Percentiles rank a stretch among this genome's conserved stretches.
Conservation (phyloP, 2,329 filamentous ascomycete genomes). For the Massarina eburnea region DNA sequence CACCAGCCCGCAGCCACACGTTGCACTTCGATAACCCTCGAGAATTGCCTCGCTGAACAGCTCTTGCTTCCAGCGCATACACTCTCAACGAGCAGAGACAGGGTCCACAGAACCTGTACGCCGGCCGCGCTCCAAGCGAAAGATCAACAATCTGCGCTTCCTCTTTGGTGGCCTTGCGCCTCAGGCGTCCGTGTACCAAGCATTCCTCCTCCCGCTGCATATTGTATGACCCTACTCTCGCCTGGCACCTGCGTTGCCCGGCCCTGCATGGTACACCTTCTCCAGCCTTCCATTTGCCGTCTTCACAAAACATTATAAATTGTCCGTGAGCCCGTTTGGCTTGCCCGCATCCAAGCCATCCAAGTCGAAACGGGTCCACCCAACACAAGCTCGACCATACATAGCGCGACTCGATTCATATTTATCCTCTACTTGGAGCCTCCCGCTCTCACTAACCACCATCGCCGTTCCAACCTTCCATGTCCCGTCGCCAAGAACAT, state of each 20-base stretch:
- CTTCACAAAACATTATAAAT: not conserved
- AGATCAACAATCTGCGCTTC: slow-evolving; percentile 36
- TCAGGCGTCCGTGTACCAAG: slow-evolving; percentile 25
- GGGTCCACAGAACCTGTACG: slow-evolving; percentile 28
- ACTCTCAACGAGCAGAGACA: slow-evolving; percentile 15
- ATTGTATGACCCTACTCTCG: slow-evolving; percentile 21
- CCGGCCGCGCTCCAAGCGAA: slow-evolving; percentile 27
- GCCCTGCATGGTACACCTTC: slow-evolving; percentile 20
- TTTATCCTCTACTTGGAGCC: not conserved
- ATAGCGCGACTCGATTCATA: slow-evolving; percentile 24
- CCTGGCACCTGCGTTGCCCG: slow-evolving; percentile 14
- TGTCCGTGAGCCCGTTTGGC: not conserved
- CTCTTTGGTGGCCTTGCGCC: slow-evolving; percentile 31
- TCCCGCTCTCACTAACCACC: slow-evolving; percentile 13
- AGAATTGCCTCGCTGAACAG: slow-evolving; percentile 19
- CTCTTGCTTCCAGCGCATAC: slow-evolving; percentile 16
- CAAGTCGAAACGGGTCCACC: slow-evolving; percentile 19
- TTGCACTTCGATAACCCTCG: slow-evolving; percentile 26
- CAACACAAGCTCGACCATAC: slow-evolving; percentile 23
- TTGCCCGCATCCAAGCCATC: not conserved
- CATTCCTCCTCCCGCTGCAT: slow-evolving; percentile 30
- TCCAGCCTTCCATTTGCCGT: slow-evolving; percentile 8
- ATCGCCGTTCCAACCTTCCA: slow-evolving; percentile 13
- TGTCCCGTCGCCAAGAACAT: slow-evolving; percentile 32
- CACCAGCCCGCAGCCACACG: slow-evolving; percentile 29